Evolutionary conservation across 139 green algal genomes (phyloP).

Genomic region (Micromonas pusilla): DNA sequence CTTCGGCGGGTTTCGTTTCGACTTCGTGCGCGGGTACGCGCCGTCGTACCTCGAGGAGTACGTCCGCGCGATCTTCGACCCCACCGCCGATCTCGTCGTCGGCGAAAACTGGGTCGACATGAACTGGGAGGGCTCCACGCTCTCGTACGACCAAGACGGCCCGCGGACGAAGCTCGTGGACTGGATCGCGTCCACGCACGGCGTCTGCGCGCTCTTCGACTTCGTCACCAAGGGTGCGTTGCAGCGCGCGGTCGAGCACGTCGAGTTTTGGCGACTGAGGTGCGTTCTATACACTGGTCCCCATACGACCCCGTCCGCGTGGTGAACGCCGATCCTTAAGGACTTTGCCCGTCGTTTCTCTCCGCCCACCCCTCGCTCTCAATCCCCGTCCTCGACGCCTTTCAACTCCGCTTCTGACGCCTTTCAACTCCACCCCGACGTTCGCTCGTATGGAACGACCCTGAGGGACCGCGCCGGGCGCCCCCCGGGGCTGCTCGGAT

Average conservation of each 20-base stretch:
- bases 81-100: no score
- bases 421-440: no score
- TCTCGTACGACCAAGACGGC: not conserved
- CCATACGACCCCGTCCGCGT: no score
- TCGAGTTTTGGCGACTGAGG: constrained; percentile 31
- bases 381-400: no score
- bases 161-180: not conserved
- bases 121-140: not conserved
- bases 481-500: constrained; percentile 35
- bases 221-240: constrained; percentile 55
- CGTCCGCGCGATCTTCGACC: not conserved
- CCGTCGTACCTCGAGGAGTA: constrained; percentile 1
- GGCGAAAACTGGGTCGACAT: constrained; percentile 12
- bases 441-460: no score
- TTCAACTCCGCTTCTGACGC: no score
- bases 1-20: constrained; percentile 56
- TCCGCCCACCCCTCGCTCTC: no score
- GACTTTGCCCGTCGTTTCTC: no score
- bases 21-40: constrained; percentile 62
- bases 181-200: not conserved
- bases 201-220: constrained; percentile 39
- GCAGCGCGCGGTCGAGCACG: constrained; percentile 17
- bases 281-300: no score
- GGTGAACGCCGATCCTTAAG: no score
- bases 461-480: constrained; percentile 18